These are phyloP conservation scores for Gonium pectorale DNA, from an alignment of 139 green algal species.

Conservation along the genomic window DNA sequence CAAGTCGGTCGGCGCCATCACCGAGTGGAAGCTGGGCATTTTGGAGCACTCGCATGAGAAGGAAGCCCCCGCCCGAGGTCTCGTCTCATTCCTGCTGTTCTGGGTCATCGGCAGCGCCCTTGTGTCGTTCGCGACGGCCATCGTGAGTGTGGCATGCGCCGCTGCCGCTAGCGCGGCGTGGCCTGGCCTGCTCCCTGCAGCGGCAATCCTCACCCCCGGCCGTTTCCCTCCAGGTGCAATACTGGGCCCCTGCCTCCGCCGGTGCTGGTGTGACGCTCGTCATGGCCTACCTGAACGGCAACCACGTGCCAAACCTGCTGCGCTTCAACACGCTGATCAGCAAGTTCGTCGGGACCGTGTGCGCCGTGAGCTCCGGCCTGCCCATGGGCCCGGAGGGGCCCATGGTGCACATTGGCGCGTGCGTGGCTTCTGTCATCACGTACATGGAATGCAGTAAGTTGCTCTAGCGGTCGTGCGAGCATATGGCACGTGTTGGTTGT, in stretches of 20 bases:
- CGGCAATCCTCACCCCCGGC: not conserved
- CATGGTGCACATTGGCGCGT: conserved; percentile 93
- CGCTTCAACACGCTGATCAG: conserved; percentile 71
- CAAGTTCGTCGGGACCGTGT: conserved; percentile 78
- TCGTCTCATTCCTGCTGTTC: conserved; percentile 53
- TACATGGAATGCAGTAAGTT: conserved; percentile 76
- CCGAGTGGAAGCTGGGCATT: conserved; percentile 54
- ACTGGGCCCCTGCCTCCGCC: conserved; percentile 77
- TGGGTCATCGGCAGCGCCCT: conserved; percentile 54
- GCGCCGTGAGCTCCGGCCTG: conserved; percentile 58
- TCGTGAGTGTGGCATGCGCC: conserved; percentile 50
- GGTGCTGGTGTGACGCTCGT: conserved; percentile 89
- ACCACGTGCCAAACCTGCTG: conserved; percentile 81
- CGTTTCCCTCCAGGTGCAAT: conserved; percentile 70
- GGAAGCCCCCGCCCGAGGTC: not conserved
- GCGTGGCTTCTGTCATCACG: conserved; percentile 78
- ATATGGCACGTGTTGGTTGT: no score
- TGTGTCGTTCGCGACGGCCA: conserved; percentile 42
- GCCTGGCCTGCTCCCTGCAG: not conserved
- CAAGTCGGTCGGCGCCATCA: conserved; percentile 44
- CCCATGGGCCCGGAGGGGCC: conserved; percentile 86
- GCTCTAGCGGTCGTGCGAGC: no score
- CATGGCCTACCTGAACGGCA: conserved; percentile 88
- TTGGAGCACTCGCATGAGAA: not conserved
- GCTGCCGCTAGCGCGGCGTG: not conserved